phyloP scores from a whole-genome alignment of 352 stramenopile species.

The Phytophthora syringae region DNA sequence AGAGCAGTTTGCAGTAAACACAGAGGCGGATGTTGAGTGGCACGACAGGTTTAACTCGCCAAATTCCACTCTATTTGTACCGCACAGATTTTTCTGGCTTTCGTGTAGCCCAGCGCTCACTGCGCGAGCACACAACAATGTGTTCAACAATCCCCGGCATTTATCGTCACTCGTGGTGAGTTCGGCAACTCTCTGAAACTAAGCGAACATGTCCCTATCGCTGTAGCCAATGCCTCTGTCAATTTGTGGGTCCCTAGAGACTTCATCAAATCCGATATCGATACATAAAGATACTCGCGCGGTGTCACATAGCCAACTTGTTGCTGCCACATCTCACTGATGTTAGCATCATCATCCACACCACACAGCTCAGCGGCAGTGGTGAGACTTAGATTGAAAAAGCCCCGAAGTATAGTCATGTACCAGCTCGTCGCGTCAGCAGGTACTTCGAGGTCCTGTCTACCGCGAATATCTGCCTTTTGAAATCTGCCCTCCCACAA shows the following conservation, averaged over 20 bases:
- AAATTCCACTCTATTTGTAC: neutral
- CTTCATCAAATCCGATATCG: neutral
- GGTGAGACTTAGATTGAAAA: neutral
- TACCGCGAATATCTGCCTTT: neutral
- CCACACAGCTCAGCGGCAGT: neutral
- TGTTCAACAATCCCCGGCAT: no score
- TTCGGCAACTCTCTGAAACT: no score
- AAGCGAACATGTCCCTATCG: no score
- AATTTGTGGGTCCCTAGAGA: neutral
- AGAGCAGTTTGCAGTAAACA: neutral
- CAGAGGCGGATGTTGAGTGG: neutral
- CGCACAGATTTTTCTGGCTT: neutral
- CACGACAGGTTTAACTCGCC: neutral
- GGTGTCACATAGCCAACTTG: neutral
- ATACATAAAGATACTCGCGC: neutral
- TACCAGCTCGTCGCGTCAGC: neutral
- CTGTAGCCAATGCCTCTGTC: neutral
- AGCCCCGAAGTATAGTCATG: neutral
- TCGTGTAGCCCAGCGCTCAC: no score
- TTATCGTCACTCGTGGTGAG: no score
- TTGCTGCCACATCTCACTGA: neutral
- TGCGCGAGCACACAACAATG: no score
- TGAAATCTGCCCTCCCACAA: neutral
- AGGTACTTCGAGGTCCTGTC: neutral
- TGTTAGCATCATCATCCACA: neutral